Evolutionary conservation across 2,329 filamentous ascomycete species (phyloP).

Genomic region (Fusarium pilosicola): DNA sequence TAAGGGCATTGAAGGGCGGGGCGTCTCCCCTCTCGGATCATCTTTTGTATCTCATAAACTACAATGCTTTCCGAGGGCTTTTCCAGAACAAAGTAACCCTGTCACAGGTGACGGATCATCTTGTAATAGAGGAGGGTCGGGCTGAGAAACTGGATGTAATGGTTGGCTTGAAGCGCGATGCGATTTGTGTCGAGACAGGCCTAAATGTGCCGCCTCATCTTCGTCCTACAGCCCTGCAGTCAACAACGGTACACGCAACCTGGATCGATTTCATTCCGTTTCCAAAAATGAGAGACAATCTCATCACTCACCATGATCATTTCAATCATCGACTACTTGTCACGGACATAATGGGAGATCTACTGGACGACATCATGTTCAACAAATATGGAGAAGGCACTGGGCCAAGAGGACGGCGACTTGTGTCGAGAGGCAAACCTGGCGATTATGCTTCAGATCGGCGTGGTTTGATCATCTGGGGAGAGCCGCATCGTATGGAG

Average conservation of each 20-base stretch:
- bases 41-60: conserved; percentile 7
- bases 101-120: neutral
- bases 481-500: neutral
- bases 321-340: conserved; percentile 7
- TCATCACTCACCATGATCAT: neutral
- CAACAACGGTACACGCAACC: neutral
- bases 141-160: conserved; percentile 5
- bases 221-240: neutral
- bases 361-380: conserved; percentile 4
- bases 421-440: neutral
- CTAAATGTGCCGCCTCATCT: neutral
- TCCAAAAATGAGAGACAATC: conserved; percentile 5
- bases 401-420: neutral
- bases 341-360: neutral
- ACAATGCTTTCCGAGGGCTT: conserved; percentile 5
- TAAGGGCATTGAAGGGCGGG: neutral
- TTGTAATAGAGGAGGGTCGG: neutral
- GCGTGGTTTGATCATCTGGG: conserved; percentile 3
- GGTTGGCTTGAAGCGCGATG: conserved; percentile 4
- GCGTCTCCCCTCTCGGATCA: neutral
- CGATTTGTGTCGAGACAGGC: neutral
- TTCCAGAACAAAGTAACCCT: conserved; percentile 1
- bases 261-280: conserved; percentile 10
- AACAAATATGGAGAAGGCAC: conserved; percentile 11
- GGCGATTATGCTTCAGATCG: neutral